These are phyloP conservation scores for Xylariales sp. DNA, from an alignment of 2,329 filamentous ascomycete genomes.

Conservation along the genomic window DNA sequence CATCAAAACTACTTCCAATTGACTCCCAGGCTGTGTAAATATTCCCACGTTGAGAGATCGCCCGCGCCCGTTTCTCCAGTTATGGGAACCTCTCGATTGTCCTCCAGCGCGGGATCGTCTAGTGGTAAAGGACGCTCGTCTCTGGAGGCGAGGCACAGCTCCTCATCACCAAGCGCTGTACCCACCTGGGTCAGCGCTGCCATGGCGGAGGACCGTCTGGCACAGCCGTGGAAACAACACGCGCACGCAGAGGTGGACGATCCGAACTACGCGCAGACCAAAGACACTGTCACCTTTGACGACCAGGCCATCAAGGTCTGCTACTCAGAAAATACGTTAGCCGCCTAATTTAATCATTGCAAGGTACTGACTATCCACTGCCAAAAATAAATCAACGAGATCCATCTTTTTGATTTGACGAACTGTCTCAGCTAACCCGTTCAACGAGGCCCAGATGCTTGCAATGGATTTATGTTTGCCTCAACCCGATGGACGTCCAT, in stretches of 20 bases:
- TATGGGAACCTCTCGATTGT: too few relatives aligned
- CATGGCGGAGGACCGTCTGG: constrained; percentile 1
- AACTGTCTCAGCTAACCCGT: too few relatives aligned
- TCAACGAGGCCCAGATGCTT: too few relatives aligned
- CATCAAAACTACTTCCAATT: too few relatives aligned
- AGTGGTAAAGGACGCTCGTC: neutral
- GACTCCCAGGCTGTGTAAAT: too few relatives aligned
- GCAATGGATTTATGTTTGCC: too few relatives aligned
- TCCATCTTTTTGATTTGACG: neutral
- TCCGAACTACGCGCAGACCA: constrained; percentile 1
- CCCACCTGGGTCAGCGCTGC: neutral
- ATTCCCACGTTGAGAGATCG: too few relatives aligned
- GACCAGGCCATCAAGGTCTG: constrained; percentile 3
- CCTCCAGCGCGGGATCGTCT: neutral
- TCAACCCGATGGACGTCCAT: too few relatives aligned
- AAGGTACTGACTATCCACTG: neutral
- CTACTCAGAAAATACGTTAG: constrained; percentile 1
- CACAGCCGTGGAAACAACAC: constrained; percentile 3
- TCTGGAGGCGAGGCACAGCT: too few relatives aligned
- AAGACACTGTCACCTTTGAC: constrained; percentile 4
- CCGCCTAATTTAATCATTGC: neutral
- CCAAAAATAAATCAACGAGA: neutral
- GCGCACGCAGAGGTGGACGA: constrained; percentile 1
- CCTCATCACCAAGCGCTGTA: too few relatives aligned
- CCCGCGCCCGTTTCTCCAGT: too few relatives aligned